Base-by-base conservation (phyloP, 1,139 yeast genomes). In the Hyphopichia buzzinii region DNA sequence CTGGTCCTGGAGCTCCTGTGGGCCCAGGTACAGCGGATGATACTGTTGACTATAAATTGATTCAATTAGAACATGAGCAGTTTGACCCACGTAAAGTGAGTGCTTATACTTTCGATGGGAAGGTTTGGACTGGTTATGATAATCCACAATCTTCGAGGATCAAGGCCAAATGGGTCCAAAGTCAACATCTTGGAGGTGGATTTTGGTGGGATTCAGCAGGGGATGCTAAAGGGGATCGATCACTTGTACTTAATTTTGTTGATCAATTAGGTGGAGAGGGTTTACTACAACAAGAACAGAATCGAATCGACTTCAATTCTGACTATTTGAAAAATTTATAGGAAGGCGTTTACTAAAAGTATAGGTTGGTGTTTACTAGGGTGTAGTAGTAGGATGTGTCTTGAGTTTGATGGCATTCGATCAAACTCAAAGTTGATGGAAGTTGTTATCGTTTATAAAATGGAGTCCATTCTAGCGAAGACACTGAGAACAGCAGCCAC, bases 141-240 rank as follows among this genome's bases (percentile, higher is more conserved):
- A 83, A 77, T 44, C 64, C 64, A 0, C 65, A 68, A 8, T 72
- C 84, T 1, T 76, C 76, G 1, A 51, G 58, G 8, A 52, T 55
- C 19, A 92, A 92, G 54, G 90, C 89, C 0, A 52, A 63, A 22
- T 89, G 77, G 48, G 77, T 82, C 7, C 48, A 45, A 19, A 50
- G 59, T 31, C 62, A 66, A 5, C 50, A 63, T 0, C 63, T 88
- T 8, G 95, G 83, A 0, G 97, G 97, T 1, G 96, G 87, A 0
- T 81, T 92, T 80, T 89, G 88, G 83, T 92, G 97, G 97, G 96
- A 89, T 50, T 83, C 95, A 0, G 72, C 82, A 37, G 96, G 95
- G 1, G 43, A 52, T 30, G 27, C 38, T 1, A 51, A 62, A 22
- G 47, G 50, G 2, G 42, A 53, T 0, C 51, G 65, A 29, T 70